These are phyloP conservation scores for Nephelium lappaceum DNA, from an alignment of 345 rosid species.

Conservation along the genomic window DNA sequence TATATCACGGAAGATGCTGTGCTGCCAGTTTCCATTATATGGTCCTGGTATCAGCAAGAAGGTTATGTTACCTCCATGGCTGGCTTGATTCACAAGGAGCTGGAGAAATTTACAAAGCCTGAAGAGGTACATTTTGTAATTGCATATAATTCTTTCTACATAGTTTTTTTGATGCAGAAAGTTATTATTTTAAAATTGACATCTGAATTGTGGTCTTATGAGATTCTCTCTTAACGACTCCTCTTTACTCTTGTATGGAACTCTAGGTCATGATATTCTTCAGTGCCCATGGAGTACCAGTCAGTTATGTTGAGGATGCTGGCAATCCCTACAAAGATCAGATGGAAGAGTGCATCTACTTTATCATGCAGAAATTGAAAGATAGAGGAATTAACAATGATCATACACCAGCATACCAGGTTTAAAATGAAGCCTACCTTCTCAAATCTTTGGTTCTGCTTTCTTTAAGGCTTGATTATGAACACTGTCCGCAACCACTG, in stretches of 20 bases:
- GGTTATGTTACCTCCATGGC: constrained; percentile 91
- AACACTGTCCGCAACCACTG: not conserved
- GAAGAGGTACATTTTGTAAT: constrained; percentile 57
- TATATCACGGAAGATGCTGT: constrained; percentile 74
- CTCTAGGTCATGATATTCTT: constrained; percentile 83
- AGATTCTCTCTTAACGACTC: constrained; percentile 11
- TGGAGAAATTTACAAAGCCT: constrained; percentile 63
- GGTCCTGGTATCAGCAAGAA: constrained; percentile 85
- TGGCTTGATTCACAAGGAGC: constrained; percentile 73
- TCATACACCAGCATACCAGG: constrained; percentile 90
- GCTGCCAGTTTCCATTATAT: constrained; percentile 74
- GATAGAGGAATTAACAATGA: constrained; percentile 70
- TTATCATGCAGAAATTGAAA: constrained; percentile 85
- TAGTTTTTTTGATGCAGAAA: constrained; percentile 7
- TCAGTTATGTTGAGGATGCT: constrained; percentile 80
- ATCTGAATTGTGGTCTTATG: not conserved
- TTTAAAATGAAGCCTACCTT: constrained; percentile 28
- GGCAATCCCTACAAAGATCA: constrained; percentile 95
- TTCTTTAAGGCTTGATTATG: not conserved
- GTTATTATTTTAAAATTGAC: not conserved
- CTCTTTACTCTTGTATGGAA: constrained; percentile 20
- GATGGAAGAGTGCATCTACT: constrained; percentile 87
- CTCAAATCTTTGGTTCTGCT: not conserved
- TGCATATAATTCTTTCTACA: not conserved
- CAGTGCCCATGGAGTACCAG: constrained; percentile 99